Conservation (phyloP, 2,329 filamentous ascomycete species). For the Monilinia laxa region DNA sequence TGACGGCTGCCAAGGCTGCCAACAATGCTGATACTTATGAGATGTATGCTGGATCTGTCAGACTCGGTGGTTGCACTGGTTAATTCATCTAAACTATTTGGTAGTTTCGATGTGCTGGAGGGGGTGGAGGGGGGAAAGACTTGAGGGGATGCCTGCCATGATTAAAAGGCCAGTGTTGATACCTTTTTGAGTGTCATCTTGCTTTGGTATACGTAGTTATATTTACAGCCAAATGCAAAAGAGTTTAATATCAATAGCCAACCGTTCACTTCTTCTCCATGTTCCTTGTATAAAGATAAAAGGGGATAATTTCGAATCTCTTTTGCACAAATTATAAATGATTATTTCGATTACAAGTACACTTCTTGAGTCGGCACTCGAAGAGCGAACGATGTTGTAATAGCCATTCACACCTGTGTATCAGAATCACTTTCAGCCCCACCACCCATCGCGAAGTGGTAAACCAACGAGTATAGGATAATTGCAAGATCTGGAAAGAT, state of each 20-base stretch:
- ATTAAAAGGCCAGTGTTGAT: neutral
- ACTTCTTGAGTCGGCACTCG: too few species aligned
- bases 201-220: neutral
- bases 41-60: constrained; percentile 35
- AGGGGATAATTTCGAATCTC: neutral
- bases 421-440: too few species aligned
- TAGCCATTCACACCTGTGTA: too few species aligned
- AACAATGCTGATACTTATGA: constrained; percentile 35
- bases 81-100: neutral
- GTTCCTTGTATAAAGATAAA: neutral
- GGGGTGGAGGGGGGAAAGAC: too few species aligned
- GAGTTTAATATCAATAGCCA: neutral
- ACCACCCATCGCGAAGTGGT: too few species aligned
- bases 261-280: neutral
- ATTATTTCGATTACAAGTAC: too few species aligned
- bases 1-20: constrained; percentile 30
- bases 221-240: neutral
- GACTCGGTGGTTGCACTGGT: constrained; percentile 31
- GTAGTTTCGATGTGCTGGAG: neutral
- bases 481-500: too few species aligned
- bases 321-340: too few species aligned
- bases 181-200: neutral
- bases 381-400: too few species aligned
- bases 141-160: neutral
- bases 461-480: too few species aligned